Conservation (phyloP, 352 stramenopile species). For the Ochromonadaceae sp. region DNA sequence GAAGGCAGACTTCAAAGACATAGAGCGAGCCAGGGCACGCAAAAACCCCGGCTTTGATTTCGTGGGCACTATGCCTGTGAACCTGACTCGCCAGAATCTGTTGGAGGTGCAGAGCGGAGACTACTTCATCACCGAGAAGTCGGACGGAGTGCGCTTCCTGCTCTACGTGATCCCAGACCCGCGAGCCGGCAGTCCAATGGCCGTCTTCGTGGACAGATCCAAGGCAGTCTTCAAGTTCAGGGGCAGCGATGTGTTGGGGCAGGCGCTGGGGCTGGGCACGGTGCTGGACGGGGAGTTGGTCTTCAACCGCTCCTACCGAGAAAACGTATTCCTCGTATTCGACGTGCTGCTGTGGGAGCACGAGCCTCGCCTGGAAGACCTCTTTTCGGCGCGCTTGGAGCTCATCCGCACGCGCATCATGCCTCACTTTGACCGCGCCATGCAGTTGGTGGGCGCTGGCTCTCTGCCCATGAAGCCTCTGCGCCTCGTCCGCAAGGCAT, state of each 20-base stretch:
- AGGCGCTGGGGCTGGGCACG: background rate
- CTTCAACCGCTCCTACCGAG: background rate
- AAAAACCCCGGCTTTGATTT: too few relatives aligned
- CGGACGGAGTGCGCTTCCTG: conserved; percentile 8
- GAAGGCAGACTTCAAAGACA: too few relatives aligned
- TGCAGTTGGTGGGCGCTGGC: too few relatives aligned
- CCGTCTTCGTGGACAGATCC: background rate
- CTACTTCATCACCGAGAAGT: conserved; percentile 15
- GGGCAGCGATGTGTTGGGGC: background rate
- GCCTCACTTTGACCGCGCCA: background rate
- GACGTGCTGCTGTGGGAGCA: background rate
- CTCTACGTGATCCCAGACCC: background rate
- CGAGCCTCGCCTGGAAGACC: background rate
- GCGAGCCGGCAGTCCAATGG: background rate
- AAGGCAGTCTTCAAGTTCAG: background rate
- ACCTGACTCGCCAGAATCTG: background rate
- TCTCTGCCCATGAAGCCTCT: too few relatives aligned
- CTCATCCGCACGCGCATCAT: background rate
- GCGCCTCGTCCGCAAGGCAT: background rate
- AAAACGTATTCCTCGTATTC: conserved; percentile 11
- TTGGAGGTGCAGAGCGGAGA: background rate
- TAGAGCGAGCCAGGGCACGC: too few relatives aligned
- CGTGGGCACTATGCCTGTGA: conserved; percentile 1
- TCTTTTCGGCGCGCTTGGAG: background rate
- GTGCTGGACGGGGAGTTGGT: conserved; percentile 14